phyloP scores from a whole-genome alignment of 2,329 filamentous ascomycete genomes.

The Aspergillus tubingensis region DNA sequence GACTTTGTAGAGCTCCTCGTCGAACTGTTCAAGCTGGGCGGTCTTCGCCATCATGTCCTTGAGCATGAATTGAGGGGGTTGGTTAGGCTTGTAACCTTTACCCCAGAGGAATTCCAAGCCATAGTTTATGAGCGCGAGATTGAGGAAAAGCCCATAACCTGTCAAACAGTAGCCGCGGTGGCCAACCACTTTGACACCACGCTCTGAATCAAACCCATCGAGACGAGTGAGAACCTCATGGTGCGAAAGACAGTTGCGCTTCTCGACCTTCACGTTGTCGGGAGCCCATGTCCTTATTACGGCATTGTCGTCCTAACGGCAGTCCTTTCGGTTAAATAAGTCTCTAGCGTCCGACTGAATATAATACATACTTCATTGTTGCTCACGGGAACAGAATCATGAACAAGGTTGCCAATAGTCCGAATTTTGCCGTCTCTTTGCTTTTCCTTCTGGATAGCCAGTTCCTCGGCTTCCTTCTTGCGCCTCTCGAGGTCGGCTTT shows the following conservation, averaged over 20 bases:
- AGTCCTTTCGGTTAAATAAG: background rate
- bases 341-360: background rate
- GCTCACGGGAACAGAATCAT: conserved; percentile 80
- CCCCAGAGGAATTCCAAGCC: conserved; percentile 83
- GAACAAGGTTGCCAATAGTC: conserved; percentile 87
- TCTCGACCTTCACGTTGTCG: conserved; percentile 70
- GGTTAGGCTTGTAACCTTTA: conserved; percentile 78
- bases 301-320: conserved; percentile 71
- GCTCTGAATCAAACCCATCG: conserved; percentile 89
- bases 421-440: conserved; percentile 76
- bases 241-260: conserved; percentile 79
- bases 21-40: conserved; percentile 93
- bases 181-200: conserved; percentile 90
- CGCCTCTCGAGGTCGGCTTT: conserved; percentile 77
- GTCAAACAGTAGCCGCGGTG: conserved; percentile 93
- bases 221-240: conserved; percentile 89
- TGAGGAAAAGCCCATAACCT: conserved; percentile 85
- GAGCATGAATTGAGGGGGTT: conserved; percentile 92
- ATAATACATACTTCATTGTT: conserved; percentile 67
- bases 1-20: conserved; percentile 98
- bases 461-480: conserved; percentile 76
- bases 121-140: conserved; percentile 93
- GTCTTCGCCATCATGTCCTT: conserved; percentile 97
- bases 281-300: conserved; percentile 79
- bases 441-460: conserved; percentile 73